phyloP scores from a whole-genome alignment of 2,329 filamentous ascomycete species.

The Cercospora janseana region DNA sequence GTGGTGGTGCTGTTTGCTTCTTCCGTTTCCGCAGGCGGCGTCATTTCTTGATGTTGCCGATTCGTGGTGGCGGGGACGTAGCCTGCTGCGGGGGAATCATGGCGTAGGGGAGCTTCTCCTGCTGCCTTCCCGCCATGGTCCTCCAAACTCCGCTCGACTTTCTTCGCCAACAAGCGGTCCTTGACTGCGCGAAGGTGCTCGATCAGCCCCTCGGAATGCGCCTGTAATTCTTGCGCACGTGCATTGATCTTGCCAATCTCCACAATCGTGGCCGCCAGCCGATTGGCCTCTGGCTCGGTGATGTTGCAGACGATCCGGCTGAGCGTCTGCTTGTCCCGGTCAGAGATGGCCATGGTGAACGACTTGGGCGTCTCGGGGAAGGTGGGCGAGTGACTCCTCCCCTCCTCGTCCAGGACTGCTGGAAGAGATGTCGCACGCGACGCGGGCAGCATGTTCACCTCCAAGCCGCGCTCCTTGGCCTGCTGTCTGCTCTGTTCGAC shows the following conservation, averaged over 20 bases:
- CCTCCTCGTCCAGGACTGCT: not conserved
- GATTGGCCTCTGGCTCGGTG: slow-evolving; percentile 7
- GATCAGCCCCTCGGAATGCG: slow-evolving; percentile 1
- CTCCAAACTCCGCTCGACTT: not conserved
- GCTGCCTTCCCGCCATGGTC: not conserved
- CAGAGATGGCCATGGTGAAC: slow-evolving; percentile 1
- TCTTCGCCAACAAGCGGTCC: not conserved
- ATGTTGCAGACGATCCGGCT: slow-evolving; percentile 5
- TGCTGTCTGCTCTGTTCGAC: not conserved
- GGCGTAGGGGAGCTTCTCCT: not conserved
- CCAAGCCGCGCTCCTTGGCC: slow-evolving; percentile 2
- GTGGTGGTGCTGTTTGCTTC: not conserved
- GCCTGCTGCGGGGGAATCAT: not conserved
- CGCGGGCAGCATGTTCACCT: slow-evolving; percentile 3
- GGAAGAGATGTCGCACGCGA: not conserved
- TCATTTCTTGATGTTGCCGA: not conserved
- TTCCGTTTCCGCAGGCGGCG: not conserved
- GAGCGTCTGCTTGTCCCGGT: slow-evolving; percentile 2
- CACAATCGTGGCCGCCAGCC: slow-evolving; percentile 10
- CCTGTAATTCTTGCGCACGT: not conserved
- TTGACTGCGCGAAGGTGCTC: not conserved
- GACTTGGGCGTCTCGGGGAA: not conserved
- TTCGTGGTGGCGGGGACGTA: not conserved
- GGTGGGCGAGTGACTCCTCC: not conserved
- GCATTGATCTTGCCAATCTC: slow-evolving; percentile 19